A percentile compares a stretch with the other conserved stretches of the same genome.
Evolutionary conservation across 1,284 basidiomycete genomes (phyloP).

Genomic region (Fomitopsis palustris): DNA sequence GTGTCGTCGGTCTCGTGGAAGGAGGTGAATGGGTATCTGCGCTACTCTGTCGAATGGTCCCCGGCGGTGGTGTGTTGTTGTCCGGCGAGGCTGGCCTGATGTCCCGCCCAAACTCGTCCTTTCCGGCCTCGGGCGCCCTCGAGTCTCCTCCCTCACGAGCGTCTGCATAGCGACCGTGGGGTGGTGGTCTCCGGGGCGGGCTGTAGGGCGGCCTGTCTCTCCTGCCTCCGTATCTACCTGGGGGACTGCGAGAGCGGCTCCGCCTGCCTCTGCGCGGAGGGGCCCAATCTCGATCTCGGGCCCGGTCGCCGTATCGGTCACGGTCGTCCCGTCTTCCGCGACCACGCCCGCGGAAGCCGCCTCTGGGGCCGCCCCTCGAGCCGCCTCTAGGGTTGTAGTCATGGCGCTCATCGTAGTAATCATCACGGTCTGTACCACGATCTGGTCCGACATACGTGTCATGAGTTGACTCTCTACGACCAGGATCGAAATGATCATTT

Average conservation of each 20-base stretch:
- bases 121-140: slow-evolving; percentile 33
- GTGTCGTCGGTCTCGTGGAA: slow-evolving; percentile 9
- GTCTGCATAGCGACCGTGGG: slow-evolving; percentile 16
- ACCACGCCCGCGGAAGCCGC: slow-evolving; percentile 42
- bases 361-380: slow-evolving; percentile 44
- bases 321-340: slow-evolving; percentile 42
- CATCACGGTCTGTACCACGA: slow-evolving; percentile 39
- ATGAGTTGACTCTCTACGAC: slow-evolving; percentile 42
- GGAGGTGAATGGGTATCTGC: slow-evolving; percentile 16
- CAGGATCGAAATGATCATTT: slow-evolving; percentile 41
- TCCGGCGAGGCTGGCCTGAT: slow-evolving; percentile 47
- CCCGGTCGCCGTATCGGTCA: slow-evolving; percentile 44
- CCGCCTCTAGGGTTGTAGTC: slow-evolving; percentile 32
- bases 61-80: slow-evolving; percentile 14
- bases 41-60: slow-evolving; percentile 10
- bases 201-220: slow-evolving; percentile 53
- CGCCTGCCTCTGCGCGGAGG: slow-evolving; percentile 39
- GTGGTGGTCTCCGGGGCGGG: slow-evolving; percentile 45
- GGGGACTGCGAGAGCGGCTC: slow-evolving; percentile 72
- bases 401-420: slow-evolving; percentile 35
- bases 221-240: slow-evolving; percentile 41
- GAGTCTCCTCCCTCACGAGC: slow-evolving; percentile 6
- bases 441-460: slow-evolving; percentile 47
- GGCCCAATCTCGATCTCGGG: slow-evolving; percentile 33
- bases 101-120: slow-evolving; percentile 82